Percentiles rank a stretch among this genome's conserved stretches.
phyloP scores from a whole-genome alignment of 208 protist species.

The Leishmania braziliensis region DNA sequence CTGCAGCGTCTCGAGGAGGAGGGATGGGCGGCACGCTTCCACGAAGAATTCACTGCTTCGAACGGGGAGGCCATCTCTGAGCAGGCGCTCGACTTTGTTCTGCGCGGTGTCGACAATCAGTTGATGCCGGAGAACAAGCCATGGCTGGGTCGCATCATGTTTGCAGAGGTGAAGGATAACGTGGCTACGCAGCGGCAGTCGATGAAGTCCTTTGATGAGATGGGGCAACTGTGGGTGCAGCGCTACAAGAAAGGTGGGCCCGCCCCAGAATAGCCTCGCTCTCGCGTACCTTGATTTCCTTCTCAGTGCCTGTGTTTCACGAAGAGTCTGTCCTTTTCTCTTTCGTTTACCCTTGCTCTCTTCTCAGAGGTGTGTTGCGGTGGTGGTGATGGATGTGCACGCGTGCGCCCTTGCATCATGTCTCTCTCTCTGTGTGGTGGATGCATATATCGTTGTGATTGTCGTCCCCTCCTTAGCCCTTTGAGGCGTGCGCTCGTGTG shows the following conservation, averaged over 20 bases:
- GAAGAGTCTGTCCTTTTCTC: not conserved
- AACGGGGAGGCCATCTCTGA: constrained; percentile 49
- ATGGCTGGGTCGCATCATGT: constrained; percentile 90
- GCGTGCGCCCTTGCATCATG: not conserved
- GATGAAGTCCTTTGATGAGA: constrained; percentile 53
- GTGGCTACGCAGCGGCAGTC: constrained; percentile 45
- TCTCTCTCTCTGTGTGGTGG: not conserved
- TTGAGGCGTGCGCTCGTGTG: not conserved
- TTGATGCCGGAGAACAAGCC: constrained; percentile 92
- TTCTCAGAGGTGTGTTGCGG: not conserved
- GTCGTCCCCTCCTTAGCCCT: not conserved
- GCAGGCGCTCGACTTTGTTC: constrained; percentile 89
- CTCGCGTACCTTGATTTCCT: not conserved
- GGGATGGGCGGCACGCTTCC: constrained; percentile 82
- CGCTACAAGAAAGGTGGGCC: constrained; percentile 60
- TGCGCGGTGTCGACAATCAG: constrained; percentile 79
- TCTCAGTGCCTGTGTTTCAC: not conserved
- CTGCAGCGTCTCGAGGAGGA: constrained; percentile 91
- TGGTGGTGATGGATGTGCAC: not conserved
- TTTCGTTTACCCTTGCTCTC: not conserved
- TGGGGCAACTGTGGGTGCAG: constrained; percentile 74
- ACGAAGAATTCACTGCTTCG: constrained; percentile 56
- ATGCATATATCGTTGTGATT: not conserved
- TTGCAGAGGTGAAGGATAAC: constrained; percentile 66
- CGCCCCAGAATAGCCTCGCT: constrained; percentile 2